Conservation (phyloP, 164 flowering plant species). For the Taxillus chinensis region DNA sequence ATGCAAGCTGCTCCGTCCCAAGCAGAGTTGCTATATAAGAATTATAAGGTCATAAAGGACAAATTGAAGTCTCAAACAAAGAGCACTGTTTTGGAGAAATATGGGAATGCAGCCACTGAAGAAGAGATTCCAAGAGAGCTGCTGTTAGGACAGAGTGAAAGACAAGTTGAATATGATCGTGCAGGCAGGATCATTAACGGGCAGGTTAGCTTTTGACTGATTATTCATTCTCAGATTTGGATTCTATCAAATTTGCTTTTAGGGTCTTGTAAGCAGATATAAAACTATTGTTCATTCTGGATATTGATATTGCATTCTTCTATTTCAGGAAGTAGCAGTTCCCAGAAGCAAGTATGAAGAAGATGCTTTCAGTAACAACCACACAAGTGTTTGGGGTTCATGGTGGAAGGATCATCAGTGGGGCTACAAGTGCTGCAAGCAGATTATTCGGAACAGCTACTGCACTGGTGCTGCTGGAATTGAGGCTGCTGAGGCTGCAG, state of each 20-base stretch:
- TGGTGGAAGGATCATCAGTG: constrained; percentile 99
- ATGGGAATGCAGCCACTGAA: constrained; percentile 3
- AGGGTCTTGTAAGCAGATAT: background rate
- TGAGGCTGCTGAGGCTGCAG: constrained; percentile 79
- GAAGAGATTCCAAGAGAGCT: constrained; percentile 1
- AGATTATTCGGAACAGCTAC: constrained; percentile 68
- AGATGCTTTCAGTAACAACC: constrained; percentile 78
- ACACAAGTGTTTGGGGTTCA: constrained; percentile 89
- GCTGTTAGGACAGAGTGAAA: constrained; percentile 2
- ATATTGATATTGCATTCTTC: too few species aligned
- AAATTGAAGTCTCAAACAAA: constrained; percentile 1
- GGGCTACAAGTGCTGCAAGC: constrained; percentile 94
- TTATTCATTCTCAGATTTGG: background rate
- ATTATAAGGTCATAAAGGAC: constrained; percentile 5
- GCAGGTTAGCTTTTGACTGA: constrained; percentile 2
- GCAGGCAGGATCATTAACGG: constrained; percentile 4
- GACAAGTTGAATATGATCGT: constrained; percentile 5
- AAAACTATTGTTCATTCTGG: background rate
- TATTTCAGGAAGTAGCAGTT: constrained; percentile 44
- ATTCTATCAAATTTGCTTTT: background rate
- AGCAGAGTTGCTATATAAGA: constrained; percentile 4
- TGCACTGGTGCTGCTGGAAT: constrained; percentile 88
- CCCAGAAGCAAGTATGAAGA: constrained; percentile 94
- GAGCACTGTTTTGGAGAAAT: constrained; percentile 2
- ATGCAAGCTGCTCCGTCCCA: constrained; percentile 6